Percentiles rank a stretch among this genome's conserved stretches.
phyloP scores from a whole-genome alignment of 2,329 filamentous ascomycete genomes.

The Colletotrichum sp. region DNA sequence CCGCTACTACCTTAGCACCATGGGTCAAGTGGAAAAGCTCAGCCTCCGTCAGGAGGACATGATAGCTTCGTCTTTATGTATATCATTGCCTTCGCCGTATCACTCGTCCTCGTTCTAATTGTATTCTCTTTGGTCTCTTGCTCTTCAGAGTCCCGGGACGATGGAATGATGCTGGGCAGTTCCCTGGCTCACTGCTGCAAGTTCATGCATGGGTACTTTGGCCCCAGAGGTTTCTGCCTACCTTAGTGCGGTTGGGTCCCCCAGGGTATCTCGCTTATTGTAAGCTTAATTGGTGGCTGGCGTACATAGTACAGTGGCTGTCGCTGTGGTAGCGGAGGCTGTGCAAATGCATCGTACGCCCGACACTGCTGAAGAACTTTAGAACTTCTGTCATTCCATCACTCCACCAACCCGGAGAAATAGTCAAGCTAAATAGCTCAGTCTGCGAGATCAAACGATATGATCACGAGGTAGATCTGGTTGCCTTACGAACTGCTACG shows the following conservation, averaged over 20 bases:
- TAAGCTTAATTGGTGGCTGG: slow-evolving; percentile 3
- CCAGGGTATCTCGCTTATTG: background rate
- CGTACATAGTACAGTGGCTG: background rate
- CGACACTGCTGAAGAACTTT: background rate
- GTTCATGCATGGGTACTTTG: background rate
- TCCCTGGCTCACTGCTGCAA: too few relatives aligned
- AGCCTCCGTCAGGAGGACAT: background rate
- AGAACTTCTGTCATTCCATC: background rate
- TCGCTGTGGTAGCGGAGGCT: background rate
- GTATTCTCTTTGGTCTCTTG: background rate
- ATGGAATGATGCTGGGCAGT: background rate
- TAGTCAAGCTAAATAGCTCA: background rate
- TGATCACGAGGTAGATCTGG: background rate
- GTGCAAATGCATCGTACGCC: background rate
- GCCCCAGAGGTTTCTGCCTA: background rate
- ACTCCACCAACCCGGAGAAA: background rate
- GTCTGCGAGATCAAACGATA: background rate
- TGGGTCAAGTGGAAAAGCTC: background rate
- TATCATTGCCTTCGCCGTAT: too few relatives aligned
- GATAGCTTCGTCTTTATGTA: too few relatives aligned
- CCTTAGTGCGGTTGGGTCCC: background rate
- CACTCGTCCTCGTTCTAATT: too few relatives aligned
- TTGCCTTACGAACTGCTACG: background rate
- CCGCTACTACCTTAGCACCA: background rate
- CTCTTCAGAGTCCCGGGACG: background rate